phyloP scores from a whole-genome alignment of 202 grass and related monocot species.

The Elaeis oleifera region DNA sequence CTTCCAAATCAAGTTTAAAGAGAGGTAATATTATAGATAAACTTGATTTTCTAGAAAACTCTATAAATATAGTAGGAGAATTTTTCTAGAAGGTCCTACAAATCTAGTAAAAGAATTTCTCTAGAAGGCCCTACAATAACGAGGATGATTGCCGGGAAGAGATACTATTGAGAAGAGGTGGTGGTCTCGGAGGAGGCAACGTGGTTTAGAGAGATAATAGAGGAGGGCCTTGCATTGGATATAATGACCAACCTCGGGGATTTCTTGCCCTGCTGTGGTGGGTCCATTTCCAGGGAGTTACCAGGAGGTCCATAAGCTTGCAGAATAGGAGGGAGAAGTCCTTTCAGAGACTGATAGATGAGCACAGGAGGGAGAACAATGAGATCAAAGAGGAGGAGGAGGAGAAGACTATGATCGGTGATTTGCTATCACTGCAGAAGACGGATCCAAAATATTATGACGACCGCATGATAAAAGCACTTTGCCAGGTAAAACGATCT shows the following conservation, averaged over 20 bases:
- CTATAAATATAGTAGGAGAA: too few species aligned
- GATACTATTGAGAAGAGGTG: constrained; percentile 13
- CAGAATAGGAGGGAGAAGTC: constrained; percentile 21
- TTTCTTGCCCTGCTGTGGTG: constrained; percentile 33
- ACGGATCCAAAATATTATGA: constrained; percentile 29
- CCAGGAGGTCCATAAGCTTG: constrained; percentile 15
- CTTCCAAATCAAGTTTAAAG: too few species aligned
- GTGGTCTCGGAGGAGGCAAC: constrained; percentile 10
- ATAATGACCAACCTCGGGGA: constrained; percentile 28
- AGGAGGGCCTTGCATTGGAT: constrained; percentile 14
- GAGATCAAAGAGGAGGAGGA: neutral
- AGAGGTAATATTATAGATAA: neutral
- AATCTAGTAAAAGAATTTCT: too few species aligned
- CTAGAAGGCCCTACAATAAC: constrained; percentile 10
- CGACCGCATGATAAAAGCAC: constrained; percentile 33
- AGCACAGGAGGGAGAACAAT: constrained; percentile 5
- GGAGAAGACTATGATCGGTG: constrained; percentile 35
- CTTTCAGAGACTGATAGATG: constrained; percentile 39
- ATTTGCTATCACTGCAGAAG: constrained; percentile 41
- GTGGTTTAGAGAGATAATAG: constrained; percentile 28
- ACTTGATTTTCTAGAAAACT: too few species aligned
- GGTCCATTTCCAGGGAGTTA: constrained; percentile 26
- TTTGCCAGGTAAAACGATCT: constrained; percentile 23
- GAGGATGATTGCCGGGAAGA: constrained; percentile 37
- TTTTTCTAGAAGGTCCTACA: too few species aligned